A percentile compares a stretch with the other conserved stretches of the same genome.
phyloP scores from a whole-genome alignment of 2,329 filamentous ascomycete genomes.

The Tolypocladium pustulatum region DNA sequence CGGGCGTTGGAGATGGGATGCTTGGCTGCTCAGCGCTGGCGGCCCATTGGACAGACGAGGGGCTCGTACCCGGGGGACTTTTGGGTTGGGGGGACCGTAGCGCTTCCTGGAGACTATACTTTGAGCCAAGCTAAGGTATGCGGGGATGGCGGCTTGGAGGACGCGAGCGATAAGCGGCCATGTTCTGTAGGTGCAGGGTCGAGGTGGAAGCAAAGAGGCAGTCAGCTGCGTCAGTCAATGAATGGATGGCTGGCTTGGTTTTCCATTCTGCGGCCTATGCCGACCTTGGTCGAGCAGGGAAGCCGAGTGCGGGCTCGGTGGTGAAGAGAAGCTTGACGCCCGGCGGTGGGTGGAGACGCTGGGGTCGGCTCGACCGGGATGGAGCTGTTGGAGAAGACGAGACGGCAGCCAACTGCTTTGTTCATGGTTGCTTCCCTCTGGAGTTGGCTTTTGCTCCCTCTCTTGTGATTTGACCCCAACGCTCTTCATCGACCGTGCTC shows the following conservation, averaged over 20 bases:
- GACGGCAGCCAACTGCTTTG: not conserved
- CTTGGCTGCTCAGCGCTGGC: not conserved
- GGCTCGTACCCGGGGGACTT: not conserved
- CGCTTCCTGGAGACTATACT: no score
- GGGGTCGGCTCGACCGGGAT: not conserved
- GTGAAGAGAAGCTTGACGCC: no score
- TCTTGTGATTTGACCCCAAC: not conserved
- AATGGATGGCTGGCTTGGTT: no score
- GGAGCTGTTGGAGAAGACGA: not conserved
- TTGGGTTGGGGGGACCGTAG: not conserved
- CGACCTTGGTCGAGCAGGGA: no score
- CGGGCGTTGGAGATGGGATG: not conserved
- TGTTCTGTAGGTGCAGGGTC: not conserved
- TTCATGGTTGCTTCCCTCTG: not conserved
- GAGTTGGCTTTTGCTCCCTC: not conserved
- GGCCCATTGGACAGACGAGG: not conserved
- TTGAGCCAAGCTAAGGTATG: no score
- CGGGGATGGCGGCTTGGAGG: not conserved
- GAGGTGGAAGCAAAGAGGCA: not conserved
- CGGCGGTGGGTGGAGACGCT: not conserved
- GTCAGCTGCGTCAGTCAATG: not conserved
- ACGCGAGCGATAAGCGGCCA: not conserved
- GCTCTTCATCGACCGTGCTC: not conserved
- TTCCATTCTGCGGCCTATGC: no score
- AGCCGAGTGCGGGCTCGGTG: no score